A percentile compares a stretch with the other conserved stretches of the same genome.
phyloP scores from a whole-genome alignment of 2,329 filamentous ascomycete genomes.

The Ophiognomonia clavigignenti-juglandacearum region DNA sequence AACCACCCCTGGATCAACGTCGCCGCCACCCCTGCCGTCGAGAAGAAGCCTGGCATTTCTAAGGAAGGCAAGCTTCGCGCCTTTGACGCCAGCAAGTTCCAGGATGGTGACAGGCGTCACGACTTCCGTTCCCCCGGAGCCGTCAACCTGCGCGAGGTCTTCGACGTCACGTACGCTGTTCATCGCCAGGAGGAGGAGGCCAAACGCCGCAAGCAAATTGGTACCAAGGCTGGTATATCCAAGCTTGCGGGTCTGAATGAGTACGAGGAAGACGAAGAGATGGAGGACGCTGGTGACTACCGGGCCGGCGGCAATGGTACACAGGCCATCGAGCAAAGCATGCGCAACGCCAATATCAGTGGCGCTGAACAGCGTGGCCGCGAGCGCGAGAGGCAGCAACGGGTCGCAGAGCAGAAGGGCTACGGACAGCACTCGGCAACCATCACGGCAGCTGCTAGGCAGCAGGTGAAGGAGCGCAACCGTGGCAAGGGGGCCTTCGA shows the following conservation, averaged over 20 bases:
- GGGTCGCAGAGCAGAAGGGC: constrained; percentile 49
- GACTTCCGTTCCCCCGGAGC: constrained; percentile 96
- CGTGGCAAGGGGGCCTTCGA: constrained; percentile 81
- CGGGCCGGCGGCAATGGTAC: constrained; percentile 46
- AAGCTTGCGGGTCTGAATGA: constrained; percentile 63
- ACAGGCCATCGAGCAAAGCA: constrained; percentile 75
- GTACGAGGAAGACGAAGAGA: constrained; percentile 56
- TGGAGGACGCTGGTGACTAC: constrained; percentile 39
- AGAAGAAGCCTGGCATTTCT: constrained; percentile 43
- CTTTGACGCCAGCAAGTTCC: constrained; percentile 51
- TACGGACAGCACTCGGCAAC: constrained; percentile 87
- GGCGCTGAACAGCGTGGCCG: constrained; percentile 53
- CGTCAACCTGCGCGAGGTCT: constrained; percentile 93
- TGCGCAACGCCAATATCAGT: constrained; percentile 75
- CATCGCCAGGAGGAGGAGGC: constrained; percentile 94
- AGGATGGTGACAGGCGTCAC: constrained; percentile 62
- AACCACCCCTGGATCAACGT: constrained; percentile 89
- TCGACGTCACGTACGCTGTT: constrained; percentile 97
- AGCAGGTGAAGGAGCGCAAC: constrained; percentile 65
- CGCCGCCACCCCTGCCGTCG: constrained; percentile 53
- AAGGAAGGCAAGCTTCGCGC: constrained; percentile 44
- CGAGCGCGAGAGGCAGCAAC: constrained; percentile 33
- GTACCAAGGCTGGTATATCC: constrained; percentile 59
- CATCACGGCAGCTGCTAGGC: constrained; percentile 77
- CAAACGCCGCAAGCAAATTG: constrained; percentile 82